Base-by-base conservation (phyloP, 805 yeast genomes). In the Vanderwaltozyma verrucispora region DNA sequence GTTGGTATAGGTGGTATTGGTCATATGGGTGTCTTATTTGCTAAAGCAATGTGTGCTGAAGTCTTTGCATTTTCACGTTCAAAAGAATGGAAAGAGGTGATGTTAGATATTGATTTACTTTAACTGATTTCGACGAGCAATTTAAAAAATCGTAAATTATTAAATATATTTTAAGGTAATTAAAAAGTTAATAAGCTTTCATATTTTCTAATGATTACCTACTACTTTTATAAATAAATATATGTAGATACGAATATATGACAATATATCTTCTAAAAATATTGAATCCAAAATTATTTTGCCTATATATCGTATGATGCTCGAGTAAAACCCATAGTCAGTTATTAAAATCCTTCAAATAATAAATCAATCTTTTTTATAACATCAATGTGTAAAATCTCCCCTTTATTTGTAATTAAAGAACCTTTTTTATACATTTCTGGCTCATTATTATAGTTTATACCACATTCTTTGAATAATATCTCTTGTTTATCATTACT, bases 391-490 rank as follows among this genome's bases (percentile, higher is more conserved):
- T 65, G 70, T 23, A 59, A 35, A 7, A 65, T 50, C 17, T 64
- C 68, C 48, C 83, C 92, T 28, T 65, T 63, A 17, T 71, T 86
- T 31, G 75, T 70, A 10, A 66, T 52, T 38, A 65, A 40, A 2
- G 67, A 58, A 0, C 98, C 98, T 62, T 89, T 92, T 45, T 80
- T 83, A 62, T 63, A 92, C 44, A 87, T 78, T 38, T 83, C 96
- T 0, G 82, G 83, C 60, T 89, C 96, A 45, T 84, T 75, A 55
- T 92, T 92, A 61, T 92, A 92, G 53, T 92, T 92, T 30, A 89
- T 77, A 0, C 82, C 82, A 59, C 88, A 83, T 42, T 77, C 72
- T 17, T 69, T 62, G 53, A 82, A 92, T 42, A 92, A 56, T 2
- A 92, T 77, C 55, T 92, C 98, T 54, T 92, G 83, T 56, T 92